phyloP scores from a whole-genome alignment of 352 stramenopile genomes.

The Lagenidium giganteum region DNA sequence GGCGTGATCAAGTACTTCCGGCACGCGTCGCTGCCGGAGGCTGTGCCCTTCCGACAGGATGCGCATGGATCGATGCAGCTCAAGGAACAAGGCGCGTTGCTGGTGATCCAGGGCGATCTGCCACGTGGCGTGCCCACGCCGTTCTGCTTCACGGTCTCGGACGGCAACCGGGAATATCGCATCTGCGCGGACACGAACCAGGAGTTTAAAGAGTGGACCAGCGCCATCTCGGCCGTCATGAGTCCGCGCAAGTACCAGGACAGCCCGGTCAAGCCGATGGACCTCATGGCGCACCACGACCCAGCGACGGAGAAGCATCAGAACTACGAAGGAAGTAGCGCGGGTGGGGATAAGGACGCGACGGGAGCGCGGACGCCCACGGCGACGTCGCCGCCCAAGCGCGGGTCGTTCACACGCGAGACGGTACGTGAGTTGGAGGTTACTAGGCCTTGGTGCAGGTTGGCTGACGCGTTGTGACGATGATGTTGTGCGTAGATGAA shows the following conservation, averaged over 20 bases:
- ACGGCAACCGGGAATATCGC: slow-evolving; percentile 32
- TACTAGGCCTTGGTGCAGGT: no score
- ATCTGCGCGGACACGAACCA: slow-evolving; percentile 65
- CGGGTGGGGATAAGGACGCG: no score
- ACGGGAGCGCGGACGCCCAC: no score
- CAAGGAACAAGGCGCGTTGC: slow-evolving; percentile 35
- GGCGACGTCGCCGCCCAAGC: no score
- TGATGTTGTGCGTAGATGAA: no score
- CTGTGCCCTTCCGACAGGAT: slow-evolving; percentile 45
- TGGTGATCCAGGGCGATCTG: slow-evolving; percentile 71
- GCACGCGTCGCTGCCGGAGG: slow-evolving; percentile 50
- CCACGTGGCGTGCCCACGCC: slow-evolving; percentile 62
- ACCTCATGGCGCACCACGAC: no score
- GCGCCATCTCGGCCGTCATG: slow-evolving; percentile 62
- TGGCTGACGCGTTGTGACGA: no score
- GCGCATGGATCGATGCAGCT: slow-evolving; percentile 50
- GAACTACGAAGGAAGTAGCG: no score
- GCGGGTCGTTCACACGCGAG: no score
- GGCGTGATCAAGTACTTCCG: slow-evolving; percentile 70
- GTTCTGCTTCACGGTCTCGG: slow-evolving; percentile 71
- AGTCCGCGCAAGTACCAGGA: slow-evolving; percentile 23
- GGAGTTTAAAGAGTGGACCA: slow-evolving; percentile 75
- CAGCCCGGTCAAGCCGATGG: not conserved
- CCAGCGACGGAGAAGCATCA: no score
- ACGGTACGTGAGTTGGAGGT: no score